These are phyloP conservation scores for Salix brachista DNA, from an alignment of 345 rosid species.

Conservation along the genomic window DNA sequence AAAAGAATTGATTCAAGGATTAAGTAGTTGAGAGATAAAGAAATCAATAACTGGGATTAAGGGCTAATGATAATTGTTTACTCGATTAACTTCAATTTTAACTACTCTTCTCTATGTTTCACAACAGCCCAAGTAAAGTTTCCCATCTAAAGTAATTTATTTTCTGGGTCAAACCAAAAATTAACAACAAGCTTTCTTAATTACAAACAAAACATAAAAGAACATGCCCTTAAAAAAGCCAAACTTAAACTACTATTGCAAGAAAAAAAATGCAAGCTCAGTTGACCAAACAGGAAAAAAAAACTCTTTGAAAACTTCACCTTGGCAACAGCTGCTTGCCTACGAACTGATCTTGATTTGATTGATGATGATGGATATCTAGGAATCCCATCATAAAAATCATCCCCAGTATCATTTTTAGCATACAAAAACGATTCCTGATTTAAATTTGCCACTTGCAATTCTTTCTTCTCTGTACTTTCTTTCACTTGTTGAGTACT, in stretches of 20 bases:
- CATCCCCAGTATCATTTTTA: conserved; percentile 17
- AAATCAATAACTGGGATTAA: neutral
- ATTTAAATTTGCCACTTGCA: neutral
- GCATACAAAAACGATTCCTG: neutral
- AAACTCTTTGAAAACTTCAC: conserved; percentile 16
- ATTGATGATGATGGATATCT: conserved; percentile 17
- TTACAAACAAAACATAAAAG: neutral
- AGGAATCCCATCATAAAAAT: conserved; percentile 74
- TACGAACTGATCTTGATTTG: conserved; percentile 45
- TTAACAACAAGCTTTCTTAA: neutral
- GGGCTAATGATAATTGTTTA: neutral
- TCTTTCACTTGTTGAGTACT: neutral
- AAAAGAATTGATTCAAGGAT: neutral
- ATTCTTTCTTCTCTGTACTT: neutral
- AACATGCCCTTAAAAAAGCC: neutral
- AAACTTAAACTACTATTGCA: neutral
- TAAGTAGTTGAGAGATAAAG: neutral
- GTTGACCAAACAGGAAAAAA: neutral
- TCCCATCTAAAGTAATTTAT: too few relatives aligned
- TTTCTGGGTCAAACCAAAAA: neutral
- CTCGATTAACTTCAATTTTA: neutral
- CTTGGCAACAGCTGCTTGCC: conserved; percentile 57
- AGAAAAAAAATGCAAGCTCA: neutral
- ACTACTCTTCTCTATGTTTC: neutral
- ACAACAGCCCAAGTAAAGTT: neutral